These are phyloP conservation scores for Platanthera guangdongensis DNA, from an alignment of 106 monocot genomes.

Conservation along the genomic window DNA sequence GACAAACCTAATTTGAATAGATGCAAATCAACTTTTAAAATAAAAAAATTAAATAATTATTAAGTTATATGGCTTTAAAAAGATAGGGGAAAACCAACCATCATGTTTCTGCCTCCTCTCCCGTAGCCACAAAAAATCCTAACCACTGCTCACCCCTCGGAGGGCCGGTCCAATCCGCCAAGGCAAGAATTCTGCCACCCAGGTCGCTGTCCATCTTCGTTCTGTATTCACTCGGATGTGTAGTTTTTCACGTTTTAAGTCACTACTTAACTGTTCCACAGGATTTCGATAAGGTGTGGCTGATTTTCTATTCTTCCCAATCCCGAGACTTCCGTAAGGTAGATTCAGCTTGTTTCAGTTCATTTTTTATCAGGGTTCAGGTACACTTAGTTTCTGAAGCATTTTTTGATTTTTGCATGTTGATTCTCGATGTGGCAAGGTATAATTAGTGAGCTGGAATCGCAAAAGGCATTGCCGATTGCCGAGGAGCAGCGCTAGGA, in stretches of 20 bases:
- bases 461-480: conserved; percentile 81
- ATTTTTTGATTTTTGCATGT: not conserved
- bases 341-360: conserved; percentile 2
- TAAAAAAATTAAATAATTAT: too few relatives aligned
- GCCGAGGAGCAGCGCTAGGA: conserved; percentile 95
- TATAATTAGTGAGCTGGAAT: conserved; percentile 91
- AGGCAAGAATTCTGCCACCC: conserved; percentile 27
- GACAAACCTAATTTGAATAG: too few relatives aligned
- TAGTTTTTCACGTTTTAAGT: not conserved
- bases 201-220: not conserved
- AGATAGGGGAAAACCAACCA: too few relatives aligned
- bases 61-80: too few relatives aligned
- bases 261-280: conserved; percentile 6
- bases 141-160: conserved; percentile 45
- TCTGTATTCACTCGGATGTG: not conserved
- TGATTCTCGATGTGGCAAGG: conserved; percentile 39
- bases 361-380: conserved; percentile 9
- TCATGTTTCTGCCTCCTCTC: too few relatives aligned
- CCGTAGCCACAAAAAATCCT: too few relatives aligned
- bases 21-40: too few relatives aligned
- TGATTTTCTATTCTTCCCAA: conserved; percentile 89
- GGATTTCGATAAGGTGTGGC: conserved; percentile 99
- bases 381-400: conserved; percentile 1
- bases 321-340: conserved; percentile 97
- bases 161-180: conserved; percentile 85